phyloP scores from a whole-genome alignment of 2,329 filamentous ascomycete species.

The Aspergillus fumigatiaffinis region DNA sequence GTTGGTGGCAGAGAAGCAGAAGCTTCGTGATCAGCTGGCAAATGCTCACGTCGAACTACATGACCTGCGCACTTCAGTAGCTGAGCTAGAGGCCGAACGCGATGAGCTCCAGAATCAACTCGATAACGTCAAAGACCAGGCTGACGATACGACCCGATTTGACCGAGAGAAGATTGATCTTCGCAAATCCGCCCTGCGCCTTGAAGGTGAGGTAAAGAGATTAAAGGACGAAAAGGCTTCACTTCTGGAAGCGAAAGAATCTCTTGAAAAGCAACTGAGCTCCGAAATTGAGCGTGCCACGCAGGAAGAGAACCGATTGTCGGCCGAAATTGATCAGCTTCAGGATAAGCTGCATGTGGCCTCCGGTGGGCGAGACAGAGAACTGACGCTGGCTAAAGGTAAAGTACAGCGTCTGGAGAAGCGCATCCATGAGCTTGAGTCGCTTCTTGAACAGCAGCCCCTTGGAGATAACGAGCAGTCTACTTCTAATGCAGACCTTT shows the following conservation, averaged over 20 bases:
- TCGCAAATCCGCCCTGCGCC: constrained; percentile 62
- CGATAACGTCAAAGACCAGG: constrained; percentile 51
- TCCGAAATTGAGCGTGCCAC: constrained; percentile 63
- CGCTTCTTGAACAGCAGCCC: constrained; percentile 54
- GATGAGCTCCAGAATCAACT: constrained; percentile 64
- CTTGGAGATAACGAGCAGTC: constrained; percentile 30
- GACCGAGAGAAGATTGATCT: constrained; percentile 68
- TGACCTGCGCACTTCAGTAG: constrained; percentile 53
- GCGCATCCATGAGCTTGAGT: constrained; percentile 47
- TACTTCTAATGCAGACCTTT: constrained; percentile 48
- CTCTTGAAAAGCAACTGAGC: constrained; percentile 61
- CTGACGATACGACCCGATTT: constrained; percentile 55
- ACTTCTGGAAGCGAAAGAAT: constrained; percentile 54
- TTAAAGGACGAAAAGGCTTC: constrained; percentile 61
- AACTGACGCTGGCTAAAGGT: constrained; percentile 52
- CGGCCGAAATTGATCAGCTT: constrained; percentile 47
- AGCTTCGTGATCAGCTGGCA: constrained; percentile 60
- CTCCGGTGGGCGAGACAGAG: constrained; percentile 44
- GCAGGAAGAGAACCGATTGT: constrained; percentile 61
- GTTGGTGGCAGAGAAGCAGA: constrained; percentile 58
- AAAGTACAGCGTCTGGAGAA: constrained; percentile 64
- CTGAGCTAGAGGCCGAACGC: constrained; percentile 60
- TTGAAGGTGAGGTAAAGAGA: constrained; percentile 64
- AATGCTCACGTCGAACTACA: constrained; percentile 59
- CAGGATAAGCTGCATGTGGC: constrained; percentile 47